phyloP scores from a whole-genome alignment of 164 flowering plant genomes.

The Kalanchoe fedtschenkoi region DNA sequence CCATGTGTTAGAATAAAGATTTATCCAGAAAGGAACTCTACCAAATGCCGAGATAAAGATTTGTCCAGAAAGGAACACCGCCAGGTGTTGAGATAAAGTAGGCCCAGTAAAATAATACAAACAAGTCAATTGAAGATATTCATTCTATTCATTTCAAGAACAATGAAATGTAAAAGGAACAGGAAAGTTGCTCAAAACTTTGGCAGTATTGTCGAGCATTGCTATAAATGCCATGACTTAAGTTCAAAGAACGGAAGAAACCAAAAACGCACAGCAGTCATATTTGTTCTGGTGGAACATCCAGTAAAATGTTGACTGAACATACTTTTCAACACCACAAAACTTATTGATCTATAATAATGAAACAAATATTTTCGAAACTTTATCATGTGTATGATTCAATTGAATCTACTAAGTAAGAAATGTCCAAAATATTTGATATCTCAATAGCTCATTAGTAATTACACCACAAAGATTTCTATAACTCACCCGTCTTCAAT shows the following conservation, averaged over 20 bases:
- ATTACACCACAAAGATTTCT: neutral
- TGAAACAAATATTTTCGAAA: no score
- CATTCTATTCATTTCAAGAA: neutral
- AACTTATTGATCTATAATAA: no score
- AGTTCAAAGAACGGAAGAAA: neutral
- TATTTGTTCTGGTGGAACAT: neutral
- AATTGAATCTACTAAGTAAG: no score
- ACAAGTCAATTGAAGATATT: neutral
- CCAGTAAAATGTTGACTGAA: no score
- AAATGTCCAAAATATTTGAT: neutral
- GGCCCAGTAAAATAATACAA: neutral
- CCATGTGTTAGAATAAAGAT: neutral
- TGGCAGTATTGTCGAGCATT: neutral
- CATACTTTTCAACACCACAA: no score
- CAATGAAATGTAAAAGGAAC: neutral
- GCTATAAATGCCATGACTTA: neutral
- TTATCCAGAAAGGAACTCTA: neutral
- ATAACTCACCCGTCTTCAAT: constrained; percentile 74
- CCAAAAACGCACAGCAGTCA: neutral
- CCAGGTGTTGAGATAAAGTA: no score
- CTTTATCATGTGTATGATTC: no score
- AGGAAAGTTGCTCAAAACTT: neutral
- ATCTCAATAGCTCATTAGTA: no score
- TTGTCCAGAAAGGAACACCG: neutral
- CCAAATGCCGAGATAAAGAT: neutral